phyloP scores from a whole-genome alignment of 1,284 basidiomycete species.

The Fomitopsis betulina region DNA sequence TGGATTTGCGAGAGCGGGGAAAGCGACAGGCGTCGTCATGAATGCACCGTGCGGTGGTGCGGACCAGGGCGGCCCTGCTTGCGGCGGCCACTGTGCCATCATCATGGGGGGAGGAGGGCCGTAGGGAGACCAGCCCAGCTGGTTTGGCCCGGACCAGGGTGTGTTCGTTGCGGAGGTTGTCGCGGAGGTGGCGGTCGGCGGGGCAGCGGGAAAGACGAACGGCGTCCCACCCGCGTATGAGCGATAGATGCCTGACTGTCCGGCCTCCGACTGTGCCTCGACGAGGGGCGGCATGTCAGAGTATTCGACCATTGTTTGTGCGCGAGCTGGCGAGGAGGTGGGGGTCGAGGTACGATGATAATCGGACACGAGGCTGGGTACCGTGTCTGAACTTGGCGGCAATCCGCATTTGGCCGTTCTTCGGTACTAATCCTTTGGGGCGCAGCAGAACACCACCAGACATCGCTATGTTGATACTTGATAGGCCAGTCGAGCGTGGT shows the following conservation, averaged over 20 bases:
- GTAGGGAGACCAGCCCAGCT: neutral
- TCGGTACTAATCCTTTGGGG: slow-evolving; percentile 6
- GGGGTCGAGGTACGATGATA: slow-evolving; percentile 1
- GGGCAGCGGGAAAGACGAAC: neutral
- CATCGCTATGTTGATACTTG: neutral
- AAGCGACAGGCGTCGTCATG: neutral
- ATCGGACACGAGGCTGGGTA: slow-evolving; percentile 6
- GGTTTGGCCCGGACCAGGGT: neutral
- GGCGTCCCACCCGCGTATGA: slow-evolving; percentile 1
- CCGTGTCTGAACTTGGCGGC: slow-evolving; percentile 2
- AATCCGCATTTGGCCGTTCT: slow-evolving; percentile 12
- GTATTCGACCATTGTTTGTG: slow-evolving; percentile 5
- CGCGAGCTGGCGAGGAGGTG: neutral
- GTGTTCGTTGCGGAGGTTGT: neutral
- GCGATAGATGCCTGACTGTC: neutral
- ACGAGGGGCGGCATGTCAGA: slow-evolving; percentile 10
- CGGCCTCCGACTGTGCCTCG: neutral
- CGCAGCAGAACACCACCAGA: neutral
- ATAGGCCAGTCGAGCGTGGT: no score
- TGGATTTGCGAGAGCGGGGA: neutral
- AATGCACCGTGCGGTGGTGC: neutral
- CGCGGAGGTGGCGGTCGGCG: neutral
- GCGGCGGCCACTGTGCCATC: neutral
- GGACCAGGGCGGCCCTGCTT: neutral
- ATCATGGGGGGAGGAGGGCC: neutral